Evolutionary conservation across 2,329 filamentous ascomycete genomes (phyloP).

Genomic region (Paraconiothyrium brasiliense): DNA sequence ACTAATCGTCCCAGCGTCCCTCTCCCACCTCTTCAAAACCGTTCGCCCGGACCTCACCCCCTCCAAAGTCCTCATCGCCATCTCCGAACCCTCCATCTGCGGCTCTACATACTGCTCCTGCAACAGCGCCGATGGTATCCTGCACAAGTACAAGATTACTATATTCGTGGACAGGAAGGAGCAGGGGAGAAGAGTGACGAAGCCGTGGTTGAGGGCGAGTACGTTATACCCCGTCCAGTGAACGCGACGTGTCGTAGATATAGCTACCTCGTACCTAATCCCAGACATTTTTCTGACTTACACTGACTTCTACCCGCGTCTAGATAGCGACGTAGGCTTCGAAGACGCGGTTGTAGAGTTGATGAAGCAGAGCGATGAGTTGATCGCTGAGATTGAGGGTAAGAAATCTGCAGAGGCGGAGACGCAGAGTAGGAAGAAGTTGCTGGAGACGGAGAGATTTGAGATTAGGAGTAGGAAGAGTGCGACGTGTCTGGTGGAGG

Average conservation of each 20-base stretch:
- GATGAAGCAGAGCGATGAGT: slow-evolving; percentile 9
- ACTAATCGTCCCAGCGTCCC: slow-evolving; percentile 7
- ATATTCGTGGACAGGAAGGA: slow-evolving; percentile 18
- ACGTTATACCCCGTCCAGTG: no score
- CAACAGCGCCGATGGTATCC: not conserved
- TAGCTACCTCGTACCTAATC: no score
- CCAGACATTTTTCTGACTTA: no score
- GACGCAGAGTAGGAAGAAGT: not conserved
- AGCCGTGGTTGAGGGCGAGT: slow-evolving; percentile 15
- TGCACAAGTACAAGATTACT: slow-evolving; percentile 18
- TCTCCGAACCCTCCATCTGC: slow-evolving; percentile 17
- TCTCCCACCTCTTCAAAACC: slow-evolving; percentile 15
- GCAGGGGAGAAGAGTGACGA: slow-evolving; percentile 15
- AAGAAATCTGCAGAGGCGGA: slow-evolving; percentile 1
- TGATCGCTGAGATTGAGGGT: slow-evolving; percentile 3
- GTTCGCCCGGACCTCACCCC: slow-evolving; percentile 15
- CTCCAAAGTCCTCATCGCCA: slow-evolving; percentile 17
- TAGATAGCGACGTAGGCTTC: slow-evolving; percentile 7
- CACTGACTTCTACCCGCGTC: no score
- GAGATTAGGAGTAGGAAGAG: not conserved
- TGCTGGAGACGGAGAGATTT: not conserved
- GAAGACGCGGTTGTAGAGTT: slow-evolving; percentile 12
- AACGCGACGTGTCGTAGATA: no score
- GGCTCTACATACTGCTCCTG: slow-evolving; percentile 15
- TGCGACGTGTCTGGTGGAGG: not conserved